Evolutionary conservation across 331 rosid species (phyloP), one percentile per base, ranked within the genome.

Genomic region (Pyracantha coccinea): DNA sequence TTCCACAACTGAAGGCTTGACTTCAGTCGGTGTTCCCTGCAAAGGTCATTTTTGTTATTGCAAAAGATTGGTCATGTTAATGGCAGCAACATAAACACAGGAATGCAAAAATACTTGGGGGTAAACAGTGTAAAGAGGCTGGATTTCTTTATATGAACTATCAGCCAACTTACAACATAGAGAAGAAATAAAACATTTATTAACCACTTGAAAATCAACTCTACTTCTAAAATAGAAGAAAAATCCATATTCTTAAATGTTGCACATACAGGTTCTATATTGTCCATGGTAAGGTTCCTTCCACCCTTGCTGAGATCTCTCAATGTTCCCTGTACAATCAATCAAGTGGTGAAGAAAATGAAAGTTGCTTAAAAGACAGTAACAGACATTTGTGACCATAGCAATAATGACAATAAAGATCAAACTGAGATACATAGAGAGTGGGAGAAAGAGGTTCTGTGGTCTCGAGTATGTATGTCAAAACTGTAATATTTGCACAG

Each of bases 271-370:
- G 73, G 84, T 84, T 88, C 95, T 41, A 77, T 75, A 79, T 86
- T 92, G 76, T 86, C 96, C 65, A 80, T 53, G 67, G 93, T 82
- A 59, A 80, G 81, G 79, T 74, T 91, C 79, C 93, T 90, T 69
- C 93, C 97, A 53, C 97, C 95, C 88, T 94, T 94, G 23, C 88
- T 91, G 89, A 91, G 99, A 87, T 91, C 98, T 86, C 97, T 91
- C 66, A 94, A 80, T 55, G 96, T 91, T 58, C 99, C 99, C 99
- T 94, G 89, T 45, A 85, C 66, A 83, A 62, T 78, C 78, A 85
- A 82, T 73, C 62, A 80, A 83, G 74, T 53, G 61, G 61, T 74
- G 24, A 80, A 53, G 63, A 33, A 69, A 66, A 24, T 50, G 54
- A 74, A 27, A 75, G 70, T 52, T 63, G 33, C 17, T 33, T 25